Percentiles rank a stretch among this genome's conserved stretches.
Evolutionary conservation across 768 basidiomycete species (phyloP).

Genomic region (Phanerodontia chrysosporium): DNA sequence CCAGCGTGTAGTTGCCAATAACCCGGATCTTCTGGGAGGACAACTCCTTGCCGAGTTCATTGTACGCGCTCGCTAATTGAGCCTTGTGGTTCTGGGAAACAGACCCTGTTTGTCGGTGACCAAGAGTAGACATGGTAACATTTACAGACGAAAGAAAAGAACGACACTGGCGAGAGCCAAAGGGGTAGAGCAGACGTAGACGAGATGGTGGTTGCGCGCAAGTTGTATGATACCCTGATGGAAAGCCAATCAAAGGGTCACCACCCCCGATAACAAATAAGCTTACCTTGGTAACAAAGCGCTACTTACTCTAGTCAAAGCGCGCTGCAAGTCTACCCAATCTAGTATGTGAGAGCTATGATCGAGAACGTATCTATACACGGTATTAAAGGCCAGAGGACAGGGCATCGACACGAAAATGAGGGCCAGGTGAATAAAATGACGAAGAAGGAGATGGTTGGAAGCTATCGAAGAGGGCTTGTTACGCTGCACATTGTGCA

Average conservation of each 20-base stretch:
- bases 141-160: conserved; percentile 23
- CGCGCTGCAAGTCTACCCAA: no score
- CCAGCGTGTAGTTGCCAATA: conserved; percentile 91
- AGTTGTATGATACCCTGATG: background rate
- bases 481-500: background rate
- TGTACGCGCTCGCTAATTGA: conserved; percentile 92
- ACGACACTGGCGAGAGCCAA: conserved; percentile 15
- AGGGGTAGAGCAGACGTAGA: background rate
- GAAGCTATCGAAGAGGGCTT: no score
- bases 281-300: background rate
- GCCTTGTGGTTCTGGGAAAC: conserved; percentile 66
- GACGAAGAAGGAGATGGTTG: no score
- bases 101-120: conserved; percentile 27
- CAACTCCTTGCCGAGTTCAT: conserved; percentile 94
- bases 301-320: no score
- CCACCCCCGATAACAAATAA: background rate
- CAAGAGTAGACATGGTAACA: conserved; percentile 25
- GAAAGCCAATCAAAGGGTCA: background rate
- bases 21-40: conserved; percentile 87
- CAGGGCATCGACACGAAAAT: no score
- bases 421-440: no score
- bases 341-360: no score
- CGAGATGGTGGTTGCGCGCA: conserved; percentile 5
- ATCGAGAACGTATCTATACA: no score
- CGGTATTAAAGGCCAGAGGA: no score